Evolutionary conservation across 495 filamentous ascomycete species (phyloP), one percentile per base, ranked within the genome.

Genomic region (Aspergillus olivimuriae): DNA sequence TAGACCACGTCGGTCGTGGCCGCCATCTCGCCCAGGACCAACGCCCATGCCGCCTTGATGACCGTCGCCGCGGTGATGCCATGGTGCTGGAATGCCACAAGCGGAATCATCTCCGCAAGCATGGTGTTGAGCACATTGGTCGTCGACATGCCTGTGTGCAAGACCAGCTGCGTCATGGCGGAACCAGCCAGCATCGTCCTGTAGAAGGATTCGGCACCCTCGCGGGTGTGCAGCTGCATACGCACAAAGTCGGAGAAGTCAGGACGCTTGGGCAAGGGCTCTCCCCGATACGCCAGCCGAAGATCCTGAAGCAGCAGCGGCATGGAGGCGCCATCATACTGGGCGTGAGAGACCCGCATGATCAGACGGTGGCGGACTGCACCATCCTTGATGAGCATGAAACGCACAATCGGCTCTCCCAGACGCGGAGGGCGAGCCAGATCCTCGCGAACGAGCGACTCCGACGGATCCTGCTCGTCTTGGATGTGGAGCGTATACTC

Each of bases 391-490:
- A 78, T 57, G 15, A 76, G 64, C 19, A 71, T 60, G 49, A 79
- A 75, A 34, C 74, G 70, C 10, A 80, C 59, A 33, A 79, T 77
- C 0, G 73, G 65, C 17, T 73, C 71, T 2, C 77, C 77, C 1
- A 75, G 65, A 0, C 63, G 68, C 43, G 72, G 68, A 1, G 53
- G 59, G 3, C 58, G 51, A 18, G 73, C 63, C 0, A 69, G 51
- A 39, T 69, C 62, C 0, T 46, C 41, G 7, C 61, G 34, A 15
- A 53, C 68, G 4, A 75, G 49, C 11, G 60, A 52, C 11, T 58
- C 43, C 2, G 57, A 63, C 16, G 72, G 77, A 2, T 61, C 45
- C 10, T 64, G 57, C n/a, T 47, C 39, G 31, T 56, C 49, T 12
- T 39, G 38, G 39, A 42, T 26, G 28, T 46, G 38, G 8, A 56